Evolutionary conservation across 1,284 basidiomycete genomes (phyloP), one percentile per base, ranked within the genome.

Genomic region (Lentinus polychrous): DNA sequence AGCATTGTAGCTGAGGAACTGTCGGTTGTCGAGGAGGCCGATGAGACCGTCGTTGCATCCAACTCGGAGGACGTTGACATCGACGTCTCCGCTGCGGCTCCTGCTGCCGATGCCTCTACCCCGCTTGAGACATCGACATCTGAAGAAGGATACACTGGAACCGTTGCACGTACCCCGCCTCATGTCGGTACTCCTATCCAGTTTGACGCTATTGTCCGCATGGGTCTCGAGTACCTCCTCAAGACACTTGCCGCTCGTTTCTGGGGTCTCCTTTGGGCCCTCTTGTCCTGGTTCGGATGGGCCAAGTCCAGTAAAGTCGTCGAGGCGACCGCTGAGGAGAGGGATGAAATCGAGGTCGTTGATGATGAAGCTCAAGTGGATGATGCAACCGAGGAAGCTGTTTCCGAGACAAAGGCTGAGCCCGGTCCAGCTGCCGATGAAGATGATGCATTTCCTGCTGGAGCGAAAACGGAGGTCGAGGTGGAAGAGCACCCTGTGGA

Each of bases 221-320:
- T 45, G 17, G 22, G 17, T 4, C 10, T 45, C 10, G 44, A 45
- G 11, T 35, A 24, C 15, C 10, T 41, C 23, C 31, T 49, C 7
- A 23, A 35, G 8, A 18, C 22, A 10, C 33, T 49, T 8, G 35
- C 34, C 24, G 33, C 27, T 3, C 20, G 47, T n/a, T 43, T 38
- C 18, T 49, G 43, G 15, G 47, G 47, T 2, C 15, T 38, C 10
- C 17, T 49, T 8, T 41, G 41, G 20, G 22, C 43, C 42, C 18
- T 49, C 17, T 27, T 49, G 7, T 40, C 47, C 2, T 17, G 23
- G 31, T 20, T 49, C 34, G 47, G 47, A 4, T 45, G 31, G 44
- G 36, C 17, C 32, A 20, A 24, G 22, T 27, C 20, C 7, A 23
- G 18, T 12, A 20, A 38, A 23, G 6, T 10, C 7, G 36, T 15